Evolutionary conservation across 495 filamentous ascomycete genomes (phyloP).

Genomic region (Delitschia confertaspora): DNA sequence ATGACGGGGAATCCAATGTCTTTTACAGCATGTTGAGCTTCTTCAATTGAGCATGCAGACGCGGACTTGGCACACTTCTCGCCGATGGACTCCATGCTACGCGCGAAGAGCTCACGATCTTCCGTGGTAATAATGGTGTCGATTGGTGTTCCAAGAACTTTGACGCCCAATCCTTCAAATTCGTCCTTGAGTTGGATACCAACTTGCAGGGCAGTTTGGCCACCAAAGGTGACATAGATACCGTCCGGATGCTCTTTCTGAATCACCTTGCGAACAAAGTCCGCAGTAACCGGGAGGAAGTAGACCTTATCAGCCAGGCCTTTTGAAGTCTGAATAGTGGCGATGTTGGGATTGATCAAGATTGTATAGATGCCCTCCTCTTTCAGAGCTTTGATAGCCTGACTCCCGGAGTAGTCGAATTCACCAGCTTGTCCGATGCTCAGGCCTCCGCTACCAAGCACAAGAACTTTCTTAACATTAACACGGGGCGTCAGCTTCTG

Average conservation of each 20-base stretch:
- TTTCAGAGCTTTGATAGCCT: constrained; percentile 94
- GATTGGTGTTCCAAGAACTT: constrained; percentile 92
- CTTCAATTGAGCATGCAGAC: constrained; percentile 76
- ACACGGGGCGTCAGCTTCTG: constrained; percentile 65
- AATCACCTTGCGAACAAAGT: constrained; percentile 96
- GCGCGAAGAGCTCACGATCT: constrained; percentile 91
- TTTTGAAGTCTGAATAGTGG: constrained; percentile 96
- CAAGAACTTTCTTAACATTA: constrained; percentile 82
- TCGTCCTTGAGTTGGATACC: constrained; percentile 96
- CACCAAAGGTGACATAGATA: constrained; percentile 94
- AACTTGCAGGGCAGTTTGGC: constrained; percentile 88
- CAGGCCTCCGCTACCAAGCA: constrained; percentile 86
- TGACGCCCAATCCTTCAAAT: constrained; percentile 80
- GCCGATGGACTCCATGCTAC: constrained; percentile 95
- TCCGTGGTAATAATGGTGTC: constrained; percentile 98
- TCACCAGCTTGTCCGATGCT: constrained; percentile 96
- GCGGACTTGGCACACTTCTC: constrained; percentile 98
- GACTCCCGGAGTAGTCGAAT: constrained; percentile 93
- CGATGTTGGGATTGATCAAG: constrained; percentile 97
- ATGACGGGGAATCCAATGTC: constrained; percentile 93
- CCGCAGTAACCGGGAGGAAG: constrained; percentile 91
- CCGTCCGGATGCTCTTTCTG: constrained; percentile 90
- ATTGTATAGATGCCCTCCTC: constrained; percentile 94
- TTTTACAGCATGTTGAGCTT: constrained; percentile 75
- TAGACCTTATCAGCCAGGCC: constrained; percentile 95